Evolutionary conservation across 2,329 filamentous ascomycete genomes (phyloP), one percentile per base, ranked within the genome.

Genomic region (Xenosphaeropsis pyriputrescens): DNA sequence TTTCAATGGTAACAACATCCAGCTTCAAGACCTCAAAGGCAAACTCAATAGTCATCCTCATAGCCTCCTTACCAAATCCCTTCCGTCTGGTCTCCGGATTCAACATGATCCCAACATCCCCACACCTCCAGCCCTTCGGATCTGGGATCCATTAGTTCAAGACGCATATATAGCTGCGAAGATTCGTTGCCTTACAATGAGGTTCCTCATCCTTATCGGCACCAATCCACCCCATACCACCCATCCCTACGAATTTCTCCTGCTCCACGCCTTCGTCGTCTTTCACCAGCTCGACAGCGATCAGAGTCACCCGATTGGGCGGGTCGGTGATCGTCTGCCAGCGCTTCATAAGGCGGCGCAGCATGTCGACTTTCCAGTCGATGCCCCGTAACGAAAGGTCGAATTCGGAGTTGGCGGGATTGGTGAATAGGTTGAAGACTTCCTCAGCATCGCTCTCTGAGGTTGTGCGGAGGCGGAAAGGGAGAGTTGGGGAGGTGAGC

Each of bases 1-100:
- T 39, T 4, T 18, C 35, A 12, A 41, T 14, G 14, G 29, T 18
- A 12, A 43, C 34, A 22, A 34, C 36, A 14, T 39, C 34, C 6
- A 43, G 32, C n/a, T 9, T 34, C 9, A 43, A 35, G 3, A 26
- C 34, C 22, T 31, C 31, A 8, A 44, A 22, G 4, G 36, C 39
- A 41, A 29, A 41, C 18, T 40, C 40, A 16, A 43, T 36, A 18
- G 29, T 37, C 16, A 41, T 38, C 26, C 39, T 29, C n/a, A 43
- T 16, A 2, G 39, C 39, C 37, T 43, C 42, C 31, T 19, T 36
- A 13, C 36, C 42, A 32, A 33, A 44, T 13, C 42, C 42, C 31
- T 38, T 41, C 5, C 42, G 37, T n/a, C 42, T 17, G 4, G 18
- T 22, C 6, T 38, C 39, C 2, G 39, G 29, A 31, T 38, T 15